These are phyloP conservation scores for Saccharomyces hybrid DNA, from an alignment of 1,139 yeast genomes.

Conservation along the genomic window DNA sequence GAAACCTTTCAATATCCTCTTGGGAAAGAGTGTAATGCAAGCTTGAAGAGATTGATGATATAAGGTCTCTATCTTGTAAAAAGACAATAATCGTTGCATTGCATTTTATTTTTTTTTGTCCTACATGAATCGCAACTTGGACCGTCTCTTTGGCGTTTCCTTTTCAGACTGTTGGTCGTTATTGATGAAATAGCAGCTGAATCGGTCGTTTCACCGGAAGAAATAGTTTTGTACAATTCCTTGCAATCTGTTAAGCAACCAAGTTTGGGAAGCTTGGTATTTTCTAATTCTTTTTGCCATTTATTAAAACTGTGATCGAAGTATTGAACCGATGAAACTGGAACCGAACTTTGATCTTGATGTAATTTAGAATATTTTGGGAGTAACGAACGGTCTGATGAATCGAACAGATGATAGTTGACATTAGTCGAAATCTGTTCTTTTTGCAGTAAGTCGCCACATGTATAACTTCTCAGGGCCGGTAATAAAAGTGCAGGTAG, in stretches of 20 bases:
- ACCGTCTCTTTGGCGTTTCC: constrained; percentile 57
- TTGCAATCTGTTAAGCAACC: neutral
- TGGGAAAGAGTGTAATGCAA: constrained; percentile 15
- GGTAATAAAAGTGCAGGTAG: neutral
- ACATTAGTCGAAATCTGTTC: neutral
- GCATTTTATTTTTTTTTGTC: constrained; percentile 66
- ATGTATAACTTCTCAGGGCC: neutral
- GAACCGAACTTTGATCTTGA: neutral
- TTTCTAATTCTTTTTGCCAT: neutral
- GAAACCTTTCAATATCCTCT: constrained; percentile 11
- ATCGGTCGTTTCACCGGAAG: neutral
- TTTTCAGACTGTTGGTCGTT: neutral
- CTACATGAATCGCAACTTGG: constrained; percentile 73
- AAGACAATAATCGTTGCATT: constrained; percentile 50
- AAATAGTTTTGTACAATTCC: neutral
- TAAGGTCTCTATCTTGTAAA: constrained; percentile 18
- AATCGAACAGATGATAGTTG: neutral
- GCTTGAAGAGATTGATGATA: constrained; percentile 13
- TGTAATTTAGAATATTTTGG: neutral
- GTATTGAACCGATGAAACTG: neutral
- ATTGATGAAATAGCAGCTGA: neutral
- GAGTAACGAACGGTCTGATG: neutral
- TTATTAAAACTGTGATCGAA: neutral
- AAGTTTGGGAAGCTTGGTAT: neutral
- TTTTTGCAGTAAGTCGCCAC: neutral